Evolutionary conservation across 1,139 yeast species (phyloP).

Genomic region (Scheffersomyces insectosa): DNA sequence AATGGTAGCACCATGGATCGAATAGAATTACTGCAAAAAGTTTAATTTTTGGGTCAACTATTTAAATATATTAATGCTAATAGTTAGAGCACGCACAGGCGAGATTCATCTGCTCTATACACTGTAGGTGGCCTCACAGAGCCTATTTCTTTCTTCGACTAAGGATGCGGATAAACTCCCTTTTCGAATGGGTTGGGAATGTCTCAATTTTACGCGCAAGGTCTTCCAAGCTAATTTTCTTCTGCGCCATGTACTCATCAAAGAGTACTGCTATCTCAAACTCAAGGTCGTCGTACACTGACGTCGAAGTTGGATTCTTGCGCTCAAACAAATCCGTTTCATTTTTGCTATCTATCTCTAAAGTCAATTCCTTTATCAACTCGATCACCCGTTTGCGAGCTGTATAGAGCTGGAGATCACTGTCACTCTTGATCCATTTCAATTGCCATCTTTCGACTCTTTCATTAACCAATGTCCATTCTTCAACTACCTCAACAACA

Average conservation of each 20-base stretch:
- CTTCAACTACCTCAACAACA: neutral
- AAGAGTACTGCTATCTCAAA: slow-evolving; percentile 12
- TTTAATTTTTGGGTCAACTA: no score
- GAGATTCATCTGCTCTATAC: no score
- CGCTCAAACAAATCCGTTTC: slow-evolving; percentile 11
- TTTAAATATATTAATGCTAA: no score
- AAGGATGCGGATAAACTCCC: neutral
- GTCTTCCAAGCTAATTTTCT: slow-evolving; percentile 8
- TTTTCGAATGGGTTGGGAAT: slow-evolving; percentile 8
- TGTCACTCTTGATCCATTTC: slow-evolving; percentile 12
- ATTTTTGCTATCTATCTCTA: slow-evolving; percentile 9
- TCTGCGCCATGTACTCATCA: slow-evolving; percentile 13
- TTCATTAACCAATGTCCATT: neutral
- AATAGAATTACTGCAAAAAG: no score
- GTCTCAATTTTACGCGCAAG: slow-evolving; percentile 10
- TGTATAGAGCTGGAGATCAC: slow-evolving; percentile 9
- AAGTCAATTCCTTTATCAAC: slow-evolving; percentile 10
- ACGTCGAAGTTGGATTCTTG: neutral
- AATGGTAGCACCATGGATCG: no score
- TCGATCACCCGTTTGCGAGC: slow-evolving; percentile 10
- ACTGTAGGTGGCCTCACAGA: no score
- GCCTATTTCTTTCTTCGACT: neutral
- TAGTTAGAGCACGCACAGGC: no score
- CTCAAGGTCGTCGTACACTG: slow-evolving; percentile 4
- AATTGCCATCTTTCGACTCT: slow-evolving; percentile 1